These are phyloP conservation scores for Fraxinus baroniana DNA, from an alignment of 305 asterid genomes.

Conservation along the genomic window DNA sequence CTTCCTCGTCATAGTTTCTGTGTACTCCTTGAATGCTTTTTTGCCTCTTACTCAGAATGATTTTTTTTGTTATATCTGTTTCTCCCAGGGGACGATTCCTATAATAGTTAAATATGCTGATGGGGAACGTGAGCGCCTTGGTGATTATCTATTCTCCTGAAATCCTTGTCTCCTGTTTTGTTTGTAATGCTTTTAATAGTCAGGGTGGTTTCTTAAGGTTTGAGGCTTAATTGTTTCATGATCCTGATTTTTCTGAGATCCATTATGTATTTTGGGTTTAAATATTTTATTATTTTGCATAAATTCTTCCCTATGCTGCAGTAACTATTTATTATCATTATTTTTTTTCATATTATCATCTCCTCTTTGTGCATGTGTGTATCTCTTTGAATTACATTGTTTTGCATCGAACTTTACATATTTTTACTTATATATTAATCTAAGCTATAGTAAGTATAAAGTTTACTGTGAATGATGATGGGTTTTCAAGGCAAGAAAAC, in stretches of 20 bases:
- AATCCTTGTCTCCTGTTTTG: slow-evolving; percentile 2
- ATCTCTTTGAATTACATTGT: background rate
- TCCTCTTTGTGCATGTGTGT: background rate
- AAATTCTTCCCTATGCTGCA: background rate
- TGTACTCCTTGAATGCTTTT: slow-evolving; percentile 9
- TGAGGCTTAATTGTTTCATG: slow-evolving; percentile 8
- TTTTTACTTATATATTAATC: background rate
- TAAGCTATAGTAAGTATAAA: background rate
- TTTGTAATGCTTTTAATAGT: slow-evolving; percentile 2
- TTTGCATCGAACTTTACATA: background rate
- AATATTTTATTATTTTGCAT: background rate
- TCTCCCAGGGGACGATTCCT: slow-evolving; percentile 55
- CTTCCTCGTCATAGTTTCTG: background rate
- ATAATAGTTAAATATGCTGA: slow-evolving; percentile 75
- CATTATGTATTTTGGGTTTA: background rate
- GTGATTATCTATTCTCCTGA: slow-evolving; percentile 42
- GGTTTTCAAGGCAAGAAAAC: background rate
- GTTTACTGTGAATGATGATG: background rate
- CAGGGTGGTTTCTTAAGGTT: slow-evolving; percentile 7
- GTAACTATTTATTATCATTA: background rate
- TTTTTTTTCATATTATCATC: background rate
- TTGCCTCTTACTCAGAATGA: background rate
- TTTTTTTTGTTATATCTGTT: slow-evolving; percentile 13
- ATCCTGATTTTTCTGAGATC: slow-evolving; percentile 4
- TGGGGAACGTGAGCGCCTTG: slow-evolving; percentile 70